A percentile compares a stretch with the other conserved stretches of the same genome.
Evolutionary conservation across 768 basidiomycete species (phyloP).

Genomic region (Boletus coccyginus): DNA sequence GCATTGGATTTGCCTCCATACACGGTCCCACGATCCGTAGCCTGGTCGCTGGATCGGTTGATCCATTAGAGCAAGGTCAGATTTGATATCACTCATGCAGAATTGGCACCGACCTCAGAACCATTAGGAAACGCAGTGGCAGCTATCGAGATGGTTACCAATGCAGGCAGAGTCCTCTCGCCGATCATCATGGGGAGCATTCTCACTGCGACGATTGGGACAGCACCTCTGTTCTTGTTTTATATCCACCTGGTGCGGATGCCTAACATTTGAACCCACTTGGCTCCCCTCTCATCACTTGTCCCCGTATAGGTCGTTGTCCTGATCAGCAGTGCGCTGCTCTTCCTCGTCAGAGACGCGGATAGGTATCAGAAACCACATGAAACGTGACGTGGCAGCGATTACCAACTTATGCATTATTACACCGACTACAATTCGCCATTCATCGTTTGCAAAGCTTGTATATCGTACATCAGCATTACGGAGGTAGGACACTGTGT

Average conservation of each 20-base stretch:
- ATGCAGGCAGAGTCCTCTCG: constrained; percentile 21
- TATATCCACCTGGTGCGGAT: constrained; percentile 23
- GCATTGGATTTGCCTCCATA: constrained; percentile 14
- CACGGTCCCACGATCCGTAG: constrained; percentile 24
- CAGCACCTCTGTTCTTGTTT: constrained; percentile 21
- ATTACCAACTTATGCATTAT: not conserved
- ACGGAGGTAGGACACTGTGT: not conserved
- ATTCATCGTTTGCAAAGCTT: not conserved
- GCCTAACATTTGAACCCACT: not conserved
- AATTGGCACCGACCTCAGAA: not conserved
- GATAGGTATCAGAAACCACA: constrained; percentile 15
- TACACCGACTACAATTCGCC: not conserved
- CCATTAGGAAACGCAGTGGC: constrained; percentile 28
- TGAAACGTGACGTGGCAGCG: not conserved
- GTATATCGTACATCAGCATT: not conserved
- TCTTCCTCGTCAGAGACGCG: constrained; percentile 25
- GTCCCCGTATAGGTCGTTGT: constrained; percentile 12
- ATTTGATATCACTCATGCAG: not conserved
- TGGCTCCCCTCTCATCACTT: not conserved
- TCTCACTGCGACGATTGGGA: constrained; percentile 23
- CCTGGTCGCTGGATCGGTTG: constrained; percentile 26
- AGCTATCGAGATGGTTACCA: constrained; percentile 26
- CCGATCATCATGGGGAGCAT: constrained; percentile 32
- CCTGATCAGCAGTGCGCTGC: constrained; percentile 10
- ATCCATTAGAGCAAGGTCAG: constrained; percentile 29